These are phyloP conservation scores for Pseudonitzschia delicatissima DNA, from an alignment of 108 stramenopile genomes.

Conservation along the genomic window DNA sequence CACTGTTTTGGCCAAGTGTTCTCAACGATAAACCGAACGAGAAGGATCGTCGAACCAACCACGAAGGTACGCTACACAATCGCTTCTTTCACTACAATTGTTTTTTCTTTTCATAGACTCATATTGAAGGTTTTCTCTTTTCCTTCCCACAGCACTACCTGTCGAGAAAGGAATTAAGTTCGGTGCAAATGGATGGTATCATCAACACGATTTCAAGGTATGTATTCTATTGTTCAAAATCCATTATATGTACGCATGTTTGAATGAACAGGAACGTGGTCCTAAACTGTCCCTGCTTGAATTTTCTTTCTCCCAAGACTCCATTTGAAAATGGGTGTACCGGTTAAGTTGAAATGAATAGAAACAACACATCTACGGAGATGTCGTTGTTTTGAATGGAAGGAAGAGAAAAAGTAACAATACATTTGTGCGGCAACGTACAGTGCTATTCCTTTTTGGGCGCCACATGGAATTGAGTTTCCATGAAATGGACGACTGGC, in stretches of 20 bases:
- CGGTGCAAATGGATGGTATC: constrained; percentile 57
- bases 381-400: neutral
- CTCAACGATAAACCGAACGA: constrained; percentile 55
- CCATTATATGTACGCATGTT: neutral
- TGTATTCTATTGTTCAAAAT: neutral
- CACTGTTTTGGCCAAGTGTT: constrained; percentile 85
- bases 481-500: no score
- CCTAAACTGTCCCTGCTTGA: neutral
- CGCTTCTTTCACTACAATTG: constrained; percentile 24
- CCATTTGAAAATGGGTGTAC: neutral
- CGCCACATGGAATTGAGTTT: no score
- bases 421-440: no score
- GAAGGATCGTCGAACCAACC: constrained; percentile 71
- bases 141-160: constrained; percentile 58
- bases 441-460: no score
- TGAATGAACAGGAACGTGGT: neutral
- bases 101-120: neutral
- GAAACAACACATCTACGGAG: no score
- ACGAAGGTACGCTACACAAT: constrained; percentile 76
- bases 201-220: constrained; percentile 64
- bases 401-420: no score
- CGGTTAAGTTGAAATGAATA: no score
- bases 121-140: constrained; percentile 1
- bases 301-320: neutral
- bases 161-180: constrained; percentile 60